Evolutionary conservation across 2,329 filamentous ascomycete genomes (phyloP).

Genomic region (Botryosphaeria dothidea): DNA sequence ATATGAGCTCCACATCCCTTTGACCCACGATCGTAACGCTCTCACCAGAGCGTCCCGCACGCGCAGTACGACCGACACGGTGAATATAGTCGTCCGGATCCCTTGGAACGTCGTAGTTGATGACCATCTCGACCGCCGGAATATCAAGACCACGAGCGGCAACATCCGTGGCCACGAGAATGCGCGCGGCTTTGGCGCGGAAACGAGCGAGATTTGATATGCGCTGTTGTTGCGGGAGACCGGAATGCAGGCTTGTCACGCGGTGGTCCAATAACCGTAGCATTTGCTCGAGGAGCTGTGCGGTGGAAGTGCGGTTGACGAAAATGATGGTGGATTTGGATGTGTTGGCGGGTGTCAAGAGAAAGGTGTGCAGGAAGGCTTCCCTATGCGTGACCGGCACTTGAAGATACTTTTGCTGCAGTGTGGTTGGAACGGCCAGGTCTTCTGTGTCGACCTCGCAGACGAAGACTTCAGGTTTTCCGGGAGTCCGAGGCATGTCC

Average conservation of each 20-base stretch:
- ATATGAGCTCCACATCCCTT: conserved; percentile 85
- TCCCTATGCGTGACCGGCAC: conserved; percentile 91
- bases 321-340: conserved; percentile 86
- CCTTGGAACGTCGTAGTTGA: conserved; percentile 96
- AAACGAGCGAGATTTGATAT: conserved; percentile 88
- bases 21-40: conserved; percentile 89
- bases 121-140: conserved; percentile 81
- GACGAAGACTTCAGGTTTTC: conserved; percentile 78
- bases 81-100: conserved; percentile 98
- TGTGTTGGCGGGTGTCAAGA: conserved; percentile 74
- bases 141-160: conserved; percentile 94
- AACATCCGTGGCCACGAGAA: conserved; percentile 93
- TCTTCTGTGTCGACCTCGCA: conserved; percentile 78
- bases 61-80: conserved; percentile 89
- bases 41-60: conserved; percentile 82
- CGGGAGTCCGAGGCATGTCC: conserved; percentile 67
- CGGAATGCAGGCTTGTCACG: conserved; percentile 88
- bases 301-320: conserved; percentile 87
- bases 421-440: conserved; percentile 75
- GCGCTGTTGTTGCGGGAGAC: conserved; percentile 79
- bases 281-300: conserved; percentile 84
- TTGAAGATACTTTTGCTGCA: conserved; percentile 83
- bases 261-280: conserved; percentile 84
- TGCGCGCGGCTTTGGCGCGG: conserved; percentile 81
- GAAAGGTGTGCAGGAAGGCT: conserved; percentile 87